Evolutionary conservation across 2,329 filamentous ascomycete species (phyloP).

Genomic region (Rosellinia necatrix): DNA sequence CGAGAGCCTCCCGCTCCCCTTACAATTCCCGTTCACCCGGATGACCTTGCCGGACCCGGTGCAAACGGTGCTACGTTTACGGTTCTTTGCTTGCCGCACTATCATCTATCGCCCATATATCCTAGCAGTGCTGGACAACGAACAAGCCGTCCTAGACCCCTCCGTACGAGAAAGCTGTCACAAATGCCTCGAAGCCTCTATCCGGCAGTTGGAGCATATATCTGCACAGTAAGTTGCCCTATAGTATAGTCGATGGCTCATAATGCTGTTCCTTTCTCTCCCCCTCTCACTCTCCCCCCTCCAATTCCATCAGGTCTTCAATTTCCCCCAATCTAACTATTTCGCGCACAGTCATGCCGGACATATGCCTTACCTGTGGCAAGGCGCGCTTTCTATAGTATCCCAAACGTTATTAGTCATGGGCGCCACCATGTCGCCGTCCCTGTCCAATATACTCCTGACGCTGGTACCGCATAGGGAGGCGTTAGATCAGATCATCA

Average conservation of each 20-base stretch:
- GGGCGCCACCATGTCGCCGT: conserved; percentile 81
- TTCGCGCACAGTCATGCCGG: conserved; percentile 68
- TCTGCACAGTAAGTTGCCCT: conserved; percentile 67
- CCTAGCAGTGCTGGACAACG: conserved; percentile 77
- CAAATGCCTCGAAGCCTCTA: conserved; percentile 79
- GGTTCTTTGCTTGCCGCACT: conserved; percentile 84
- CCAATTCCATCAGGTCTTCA: conserved; percentile 27
- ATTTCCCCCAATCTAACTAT: conserved; percentile 44
- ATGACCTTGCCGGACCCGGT: conserved; percentile 71
- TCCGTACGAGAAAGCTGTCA: conserved; percentile 77
- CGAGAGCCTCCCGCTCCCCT: conserved; percentile 72
- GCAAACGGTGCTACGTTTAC: conserved; percentile 76
- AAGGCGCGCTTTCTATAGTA: conserved; percentile 81
- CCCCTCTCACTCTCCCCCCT: conserved; percentile 5
- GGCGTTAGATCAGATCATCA: conserved; percentile 76
- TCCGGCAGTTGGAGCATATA: conserved; percentile 80
- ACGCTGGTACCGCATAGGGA: conserved; percentile 60
- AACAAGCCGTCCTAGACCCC: conserved; percentile 71
- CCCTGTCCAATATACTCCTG: conserved; percentile 67
- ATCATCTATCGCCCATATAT: conserved; percentile 88
- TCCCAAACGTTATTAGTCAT: conserved; percentile 82
- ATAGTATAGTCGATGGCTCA: conserved; percentile 20
- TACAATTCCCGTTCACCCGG: conserved; percentile 77
- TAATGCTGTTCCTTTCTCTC: too few species aligned
- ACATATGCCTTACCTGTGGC: conserved; percentile 85